Percentiles rank a stretch among this genome's conserved stretches.
phyloP scores from a whole-genome alignment of 192 early-diverging fungal species.

The Polychytrium aggregatum region DNA sequence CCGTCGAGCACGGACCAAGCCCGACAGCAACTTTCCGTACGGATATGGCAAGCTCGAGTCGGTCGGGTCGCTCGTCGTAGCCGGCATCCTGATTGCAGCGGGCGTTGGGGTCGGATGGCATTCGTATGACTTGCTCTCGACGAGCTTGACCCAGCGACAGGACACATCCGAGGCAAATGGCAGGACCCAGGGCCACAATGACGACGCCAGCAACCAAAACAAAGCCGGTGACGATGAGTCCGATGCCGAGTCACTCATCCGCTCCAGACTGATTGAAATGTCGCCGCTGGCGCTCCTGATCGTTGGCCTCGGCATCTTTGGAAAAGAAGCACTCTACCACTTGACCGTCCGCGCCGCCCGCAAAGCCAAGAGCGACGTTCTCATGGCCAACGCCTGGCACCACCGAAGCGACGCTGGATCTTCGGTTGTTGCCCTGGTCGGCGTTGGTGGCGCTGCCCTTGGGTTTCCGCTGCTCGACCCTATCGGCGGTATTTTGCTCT shows the following conservation, averaged over 20 bases:
- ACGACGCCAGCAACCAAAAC: too few species aligned
- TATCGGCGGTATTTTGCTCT: constrained; percentile 61
- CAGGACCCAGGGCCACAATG: too few species aligned
- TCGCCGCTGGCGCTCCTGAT: constrained; percentile 55
- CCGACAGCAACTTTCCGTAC: constrained; percentile 55
- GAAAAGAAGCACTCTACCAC: constrained; percentile 70
- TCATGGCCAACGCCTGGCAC: constrained; percentile 81
- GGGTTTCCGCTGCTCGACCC: constrained; percentile 66
- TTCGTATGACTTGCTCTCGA: too few species aligned
- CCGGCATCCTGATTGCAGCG: constrained; percentile 53
- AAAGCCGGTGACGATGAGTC: too few species aligned
- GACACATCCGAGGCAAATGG: too few species aligned
- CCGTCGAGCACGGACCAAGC: constrained; percentile 48
- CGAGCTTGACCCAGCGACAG: too few species aligned
- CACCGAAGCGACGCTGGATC: constrained; percentile 69
- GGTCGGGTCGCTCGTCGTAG: constrained; percentile 34
- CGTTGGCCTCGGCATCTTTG: constrained; percentile 48
- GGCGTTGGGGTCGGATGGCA: constrained; percentile 59
- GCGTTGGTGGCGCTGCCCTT: constrained; percentile 60
- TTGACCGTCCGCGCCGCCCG: constrained; percentile 56
- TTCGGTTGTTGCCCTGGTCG: constrained; percentile 58
- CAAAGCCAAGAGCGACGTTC: constrained; percentile 52
- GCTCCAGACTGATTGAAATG: constrained; percentile 1
- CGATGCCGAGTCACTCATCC: too few species aligned
- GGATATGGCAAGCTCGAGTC: constrained; percentile 34